These are phyloP conservation scores for Jaminaea rosea DNA, from an alignment of 1,284 basidiomycete species.

Conservation along the genomic window DNA sequence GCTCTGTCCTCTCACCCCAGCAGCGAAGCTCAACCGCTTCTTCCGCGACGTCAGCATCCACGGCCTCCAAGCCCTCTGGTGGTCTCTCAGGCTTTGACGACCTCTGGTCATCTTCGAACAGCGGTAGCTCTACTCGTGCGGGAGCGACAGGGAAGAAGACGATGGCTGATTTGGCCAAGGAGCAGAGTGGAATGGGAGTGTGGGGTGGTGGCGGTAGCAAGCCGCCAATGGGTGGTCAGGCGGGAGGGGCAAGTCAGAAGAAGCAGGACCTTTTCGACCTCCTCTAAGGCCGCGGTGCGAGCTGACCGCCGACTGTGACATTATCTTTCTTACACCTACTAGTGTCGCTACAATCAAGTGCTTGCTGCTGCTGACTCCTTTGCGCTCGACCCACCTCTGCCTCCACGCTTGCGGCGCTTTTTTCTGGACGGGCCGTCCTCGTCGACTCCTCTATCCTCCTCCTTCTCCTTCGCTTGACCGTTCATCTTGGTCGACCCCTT, in stretches of 20 bases:
- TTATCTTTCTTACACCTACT: too few relatives aligned
- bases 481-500: too few relatives aligned
- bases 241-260: conserved; percentile 11
- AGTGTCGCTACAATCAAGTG: too few relatives aligned
- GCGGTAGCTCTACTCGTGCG: conserved; percentile 37
- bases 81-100: conserved; percentile 63
- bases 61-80: neutral
- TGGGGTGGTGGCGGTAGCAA: conserved; percentile 8
- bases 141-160: conserved; percentile 31
- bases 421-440: too few relatives aligned
- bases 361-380: too few relatives aligned
- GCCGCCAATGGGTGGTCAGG: neutral
- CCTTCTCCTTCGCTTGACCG: too few relatives aligned
- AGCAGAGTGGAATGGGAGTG: conserved; percentile 31
- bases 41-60: neutral
- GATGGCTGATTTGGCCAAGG: conserved; percentile 47
- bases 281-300: conserved; percentile 13
- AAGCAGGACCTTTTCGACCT: conserved; percentile 36
- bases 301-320: too few relatives aligned
- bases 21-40: neutral
- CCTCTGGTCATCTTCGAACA: conserved; percentile 64
- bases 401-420: too few relatives aligned
- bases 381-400: too few relatives aligned
- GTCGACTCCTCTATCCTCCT: too few relatives aligned
- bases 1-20: neutral